phyloP scores from a whole-genome alignment of 2,329 filamentous ascomycete species.

The Leptographium galeiforme region DNA sequence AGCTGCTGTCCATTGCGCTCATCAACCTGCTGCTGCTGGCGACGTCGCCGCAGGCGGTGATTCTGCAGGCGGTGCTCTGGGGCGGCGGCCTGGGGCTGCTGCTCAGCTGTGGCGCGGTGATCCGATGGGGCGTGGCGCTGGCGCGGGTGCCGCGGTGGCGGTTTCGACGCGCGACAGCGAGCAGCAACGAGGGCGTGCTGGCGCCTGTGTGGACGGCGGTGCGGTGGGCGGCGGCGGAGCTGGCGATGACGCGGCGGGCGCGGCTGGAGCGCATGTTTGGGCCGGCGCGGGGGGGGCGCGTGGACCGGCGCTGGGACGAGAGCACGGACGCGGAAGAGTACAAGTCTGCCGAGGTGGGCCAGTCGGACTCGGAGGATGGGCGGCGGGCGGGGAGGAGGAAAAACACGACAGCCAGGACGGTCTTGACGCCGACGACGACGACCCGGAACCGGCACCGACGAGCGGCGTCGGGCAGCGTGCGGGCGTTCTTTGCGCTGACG shows the following conservation, averaged over 20 bases:
- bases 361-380: background rate
- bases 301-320: background rate
- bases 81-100: conserved; percentile 67
- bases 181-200: conserved; percentile 18
- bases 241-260: conserved; percentile 15
- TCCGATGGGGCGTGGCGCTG: conserved; percentile 73
- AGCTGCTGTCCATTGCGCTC: conserved; percentile 69
- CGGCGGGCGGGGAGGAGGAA: background rate
- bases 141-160: conserved; percentile 87
- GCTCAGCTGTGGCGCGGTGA: conserved; percentile 56
- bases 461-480: conserved; percentile 47
- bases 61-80: conserved; percentile 78
- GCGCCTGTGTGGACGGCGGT: conserved; percentile 25
- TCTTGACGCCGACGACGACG: background rate
- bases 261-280: conserved; percentile 21
- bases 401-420: background rate
- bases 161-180: conserved; percentile 46
- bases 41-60: conserved; percentile 66
- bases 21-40: conserved; percentile 72
- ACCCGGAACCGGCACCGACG: conserved; percentile 52
- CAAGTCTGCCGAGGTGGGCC: background rate
- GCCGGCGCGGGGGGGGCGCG: conserved; percentile 3
- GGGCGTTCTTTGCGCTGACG: conserved; percentile 70
- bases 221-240: conserved; percentile 19
- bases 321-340: background rate